Base-by-base conservation (phyloP, 2,329 filamentous ascomycete genomes). In the Apiospora sp. region DNA sequence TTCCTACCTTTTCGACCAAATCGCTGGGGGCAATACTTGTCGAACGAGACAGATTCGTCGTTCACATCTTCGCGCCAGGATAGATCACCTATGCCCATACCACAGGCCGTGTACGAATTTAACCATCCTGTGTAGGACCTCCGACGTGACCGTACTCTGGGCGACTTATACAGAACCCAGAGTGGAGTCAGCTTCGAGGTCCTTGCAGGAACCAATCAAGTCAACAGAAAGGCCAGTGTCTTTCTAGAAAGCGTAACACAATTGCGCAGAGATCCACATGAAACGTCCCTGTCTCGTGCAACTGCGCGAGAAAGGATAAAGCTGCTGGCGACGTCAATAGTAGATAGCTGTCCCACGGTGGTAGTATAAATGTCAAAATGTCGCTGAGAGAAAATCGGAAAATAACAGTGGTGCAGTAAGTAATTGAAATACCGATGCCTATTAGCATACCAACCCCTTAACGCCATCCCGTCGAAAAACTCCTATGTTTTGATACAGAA, bases 361-460 rank as follows among this genome's bases (percentile, higher is more conserved):
- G 49, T 27, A 27, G 49, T 13, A 10, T 10, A n/a, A 51, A 51
- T 4, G 24, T 13, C 7, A n/a, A 37, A 37, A 8, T 13, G 30
- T 37, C 16, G 54, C 16, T 10, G 22, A 8, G 30, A n/a, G 30
- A 61, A 3, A 37, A 37, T n/a, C 6, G 37, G 7, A 30, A 61
- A 61, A 37, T 7, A 61, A 37, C 3, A 61, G 12, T 61, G 19
- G 30, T 41, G 58, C 10, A 41, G 34, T 22, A 34, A 61, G 30
- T 37, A 6, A 64, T 8, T 41, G 34, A 24, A 64, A 64, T 41
- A 41, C n/a, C 13, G 27, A 30, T 30, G 58, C 58, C 22, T 2
- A 64, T 64, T 13, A 41, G 34, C 58, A n/a, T 41, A 41, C 19
- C 58, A 41, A 64, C 58, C 58, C 58, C 58, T 64, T 41, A 64